Evolutionary conservation across 2,329 filamentous ascomycete genomes (phyloP).

Genomic region (Colletotrichum cereale): DNA sequence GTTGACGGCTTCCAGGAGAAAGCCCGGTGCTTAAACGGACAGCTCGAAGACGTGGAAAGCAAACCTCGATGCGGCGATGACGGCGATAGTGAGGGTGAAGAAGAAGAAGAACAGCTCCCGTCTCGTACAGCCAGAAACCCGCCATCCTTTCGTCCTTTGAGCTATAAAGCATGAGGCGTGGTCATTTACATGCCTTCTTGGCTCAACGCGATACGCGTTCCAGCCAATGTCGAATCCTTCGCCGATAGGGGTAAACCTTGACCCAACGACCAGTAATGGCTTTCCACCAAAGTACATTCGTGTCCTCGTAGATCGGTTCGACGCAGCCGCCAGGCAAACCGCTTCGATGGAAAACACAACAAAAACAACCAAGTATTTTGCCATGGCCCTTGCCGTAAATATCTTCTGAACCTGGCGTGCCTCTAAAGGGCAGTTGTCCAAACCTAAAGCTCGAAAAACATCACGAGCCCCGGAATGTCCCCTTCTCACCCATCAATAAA

Average conservation of each 20-base stretch:
- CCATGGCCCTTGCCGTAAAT: no score
- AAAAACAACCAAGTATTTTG: not conserved
- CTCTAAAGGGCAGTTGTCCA: not conserved
- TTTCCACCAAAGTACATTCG: not conserved
- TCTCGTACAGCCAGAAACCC: no score
- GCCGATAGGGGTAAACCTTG: not conserved
- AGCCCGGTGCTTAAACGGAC: not conserved
- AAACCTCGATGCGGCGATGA: not conserved
- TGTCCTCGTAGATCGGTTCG: not conserved
- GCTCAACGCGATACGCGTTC: not conserved
- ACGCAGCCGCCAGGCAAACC: not conserved
- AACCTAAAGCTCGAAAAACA: not conserved
- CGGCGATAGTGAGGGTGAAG: not conserved
- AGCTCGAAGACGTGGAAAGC: no score
- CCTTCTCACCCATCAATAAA: no score
- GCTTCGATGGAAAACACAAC: not conserved
- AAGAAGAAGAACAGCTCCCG: no score
- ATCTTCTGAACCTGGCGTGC: not conserved
- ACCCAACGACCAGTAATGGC: no score
- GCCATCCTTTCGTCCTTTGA: not conserved
- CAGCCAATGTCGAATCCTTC: not conserved
- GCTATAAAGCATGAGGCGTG: not conserved
- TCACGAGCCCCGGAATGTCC: not conserved
- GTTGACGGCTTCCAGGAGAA: no score
- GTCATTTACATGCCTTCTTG: not conserved